phyloP scores from a whole-genome alignment of 2,329 filamentous ascomycete species.

The Fusarium subtropicale region DNA sequence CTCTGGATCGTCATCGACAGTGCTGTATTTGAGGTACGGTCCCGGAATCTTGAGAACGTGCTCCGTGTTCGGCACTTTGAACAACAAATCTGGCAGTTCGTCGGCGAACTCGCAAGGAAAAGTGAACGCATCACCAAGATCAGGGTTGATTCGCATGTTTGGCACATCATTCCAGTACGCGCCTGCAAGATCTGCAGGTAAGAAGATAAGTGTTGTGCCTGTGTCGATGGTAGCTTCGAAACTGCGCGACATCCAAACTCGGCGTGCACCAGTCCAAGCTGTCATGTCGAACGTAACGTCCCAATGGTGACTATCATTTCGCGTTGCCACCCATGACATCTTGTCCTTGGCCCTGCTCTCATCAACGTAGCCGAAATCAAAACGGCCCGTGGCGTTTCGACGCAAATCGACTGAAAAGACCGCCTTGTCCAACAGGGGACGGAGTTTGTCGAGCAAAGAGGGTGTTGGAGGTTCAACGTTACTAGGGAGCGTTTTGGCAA shows the following conservation, averaged over 20 bases:
- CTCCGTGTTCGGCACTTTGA: slow-evolving; percentile 63
- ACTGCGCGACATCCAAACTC: slow-evolving; percentile 59
- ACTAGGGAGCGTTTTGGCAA: slow-evolving; percentile 60
- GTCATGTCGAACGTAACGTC: slow-evolving; percentile 63
- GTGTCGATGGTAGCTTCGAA: slow-evolving; percentile 73
- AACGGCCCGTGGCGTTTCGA: slow-evolving; percentile 60
- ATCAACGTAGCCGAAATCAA: slow-evolving; percentile 65
- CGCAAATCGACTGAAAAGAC: slow-evolving; percentile 64
- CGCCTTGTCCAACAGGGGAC: slow-evolving; percentile 53
- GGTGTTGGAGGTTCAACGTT: slow-evolving; percentile 58
- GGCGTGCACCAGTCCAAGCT: slow-evolving; percentile 58
- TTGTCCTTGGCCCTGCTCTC: slow-evolving; percentile 53
- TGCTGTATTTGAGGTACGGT: slow-evolving; percentile 65
- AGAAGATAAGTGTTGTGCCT: slow-evolving; percentile 74
- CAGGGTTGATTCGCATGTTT: slow-evolving; percentile 61
- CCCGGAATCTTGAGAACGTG: slow-evolving; percentile 67
- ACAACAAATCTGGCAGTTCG: slow-evolving; percentile 67
- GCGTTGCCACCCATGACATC: slow-evolving; percentile 57
- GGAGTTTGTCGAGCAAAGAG: slow-evolving; percentile 59
- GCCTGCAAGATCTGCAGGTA: slow-evolving; percentile 65
- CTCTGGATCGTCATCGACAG: slow-evolving; percentile 59
- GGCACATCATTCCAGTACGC: slow-evolving; percentile 70
- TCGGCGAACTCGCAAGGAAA: slow-evolving; percentile 67
- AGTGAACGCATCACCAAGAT: slow-evolving; percentile 61
- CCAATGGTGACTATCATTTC: slow-evolving; percentile 52